Evolutionary conservation across 2,329 filamentous ascomycete genomes (phyloP), one percentile per base, ranked within the genome.

Genomic region (Fusarium globosum): DNA sequence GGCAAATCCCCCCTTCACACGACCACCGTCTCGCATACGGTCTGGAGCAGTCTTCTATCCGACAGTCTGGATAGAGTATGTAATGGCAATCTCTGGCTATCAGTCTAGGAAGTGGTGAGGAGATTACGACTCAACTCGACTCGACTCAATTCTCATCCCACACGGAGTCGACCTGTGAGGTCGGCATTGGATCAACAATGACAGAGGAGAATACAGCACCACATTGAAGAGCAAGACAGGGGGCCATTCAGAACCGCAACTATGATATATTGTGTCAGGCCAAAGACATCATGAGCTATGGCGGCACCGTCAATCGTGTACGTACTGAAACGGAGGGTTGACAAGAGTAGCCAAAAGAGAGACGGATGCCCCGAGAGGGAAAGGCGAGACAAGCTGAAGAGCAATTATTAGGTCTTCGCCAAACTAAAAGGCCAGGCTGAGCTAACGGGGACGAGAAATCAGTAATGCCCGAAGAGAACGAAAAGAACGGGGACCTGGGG

Each of bases 31-130:
- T 72, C 51, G 64, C 69, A 57, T 56, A 28, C 45, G 69, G 68
- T 65, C 73, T 75, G 61, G 70, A 69, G 64, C 73, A 75, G 59
- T 75, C 72, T 59, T 62, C 39, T 46, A 75, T 53, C 72, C 69
- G 72, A 67, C 65, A 68, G 69, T 52, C 65, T 75, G 72, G 72
- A 74, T 72, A 56, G 55, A 41, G 42, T 70, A 65, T 73, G 69
- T 72, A 72, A 72, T 72, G 49, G 36, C 48, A 74, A 70, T 69
- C 46, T 36, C 65, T 65, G 48, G 43, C 53, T 51, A 65, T 55
- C 65, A 51, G 53, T 42, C 61, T 41, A 60, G 36, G 55, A 46
- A 49, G 46, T 36, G 41, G 36, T 35, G 55, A 55, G 48, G 49
- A 68, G 51, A 68, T 69, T 69, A n/a, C 39, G 66, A 68, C 30